Conservation (phyloP, 331 rosid species). For the Telfairia occidentalis region DNA sequence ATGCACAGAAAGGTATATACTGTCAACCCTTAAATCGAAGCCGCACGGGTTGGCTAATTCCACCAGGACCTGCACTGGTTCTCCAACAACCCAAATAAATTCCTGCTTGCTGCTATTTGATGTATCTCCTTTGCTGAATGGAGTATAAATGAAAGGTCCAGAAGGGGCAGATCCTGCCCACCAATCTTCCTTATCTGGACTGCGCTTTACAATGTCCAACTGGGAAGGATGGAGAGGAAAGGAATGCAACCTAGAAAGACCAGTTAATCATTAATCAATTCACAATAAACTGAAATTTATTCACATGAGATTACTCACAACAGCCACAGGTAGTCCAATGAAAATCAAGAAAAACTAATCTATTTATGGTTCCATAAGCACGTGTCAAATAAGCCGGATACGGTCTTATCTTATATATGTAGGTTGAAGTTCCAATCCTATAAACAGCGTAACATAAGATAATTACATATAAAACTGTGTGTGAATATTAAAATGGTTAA, state of each 20-base stretch:
- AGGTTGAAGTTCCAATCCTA: background rate
- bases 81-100: constrained; percentile 81
- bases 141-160: constrained; percentile 95
- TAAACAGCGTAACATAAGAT: too few relatives aligned
- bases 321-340: background rate
- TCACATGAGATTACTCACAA: background rate
- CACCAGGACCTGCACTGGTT: constrained; percentile 85
- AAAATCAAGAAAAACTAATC: background rate
- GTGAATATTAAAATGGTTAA: background rate
- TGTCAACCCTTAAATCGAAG: constrained; percentile 87
- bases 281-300: background rate
- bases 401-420: background rate
- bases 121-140: constrained; percentile 89
- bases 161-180: constrained; percentile 93
- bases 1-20: constrained; percentile 85
- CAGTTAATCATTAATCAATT: constrained; percentile 3
- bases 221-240: constrained; percentile 80
- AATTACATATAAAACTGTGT: background rate
- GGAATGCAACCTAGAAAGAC: constrained; percentile 63
- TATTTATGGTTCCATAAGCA: background rate
- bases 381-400: background rate
- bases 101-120: constrained; percentile 64
- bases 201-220: constrained; percentile 87
- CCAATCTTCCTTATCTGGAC: constrained; percentile 83
- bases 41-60: constrained; percentile 97